Conservation (phyloP, 768 basidiomycete genomes). For the Lactifluus piperatus region DNA sequence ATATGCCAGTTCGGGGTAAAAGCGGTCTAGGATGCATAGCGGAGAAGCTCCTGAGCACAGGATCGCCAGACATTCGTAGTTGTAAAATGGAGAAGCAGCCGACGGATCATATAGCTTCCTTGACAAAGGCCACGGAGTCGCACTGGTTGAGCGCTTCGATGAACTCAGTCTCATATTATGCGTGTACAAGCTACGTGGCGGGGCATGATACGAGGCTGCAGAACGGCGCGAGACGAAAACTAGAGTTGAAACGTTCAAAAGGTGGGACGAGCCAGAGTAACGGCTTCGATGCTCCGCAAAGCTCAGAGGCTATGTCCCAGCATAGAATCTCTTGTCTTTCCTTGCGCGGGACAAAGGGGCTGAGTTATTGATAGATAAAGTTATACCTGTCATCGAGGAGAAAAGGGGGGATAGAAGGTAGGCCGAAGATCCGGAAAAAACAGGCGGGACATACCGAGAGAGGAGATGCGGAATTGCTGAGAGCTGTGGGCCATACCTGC, state of each 20-base stretch:
- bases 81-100: neutral
- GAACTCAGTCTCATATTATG: conserved; percentile 4
- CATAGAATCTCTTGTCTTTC: neutral
- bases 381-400: conserved; percentile 29
- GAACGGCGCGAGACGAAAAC: neutral
- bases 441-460: conserved; percentile 48
- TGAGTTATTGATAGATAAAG: conserved; percentile 20
- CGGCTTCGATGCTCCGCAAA: neutral
- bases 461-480: conserved; percentile 90
- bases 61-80: neutral
- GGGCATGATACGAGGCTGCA: neutral
- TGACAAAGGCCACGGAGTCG: neutral
- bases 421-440: neutral
- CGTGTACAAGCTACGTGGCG: conserved; percentile 1
- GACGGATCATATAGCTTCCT: neutral
- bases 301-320: neutral
- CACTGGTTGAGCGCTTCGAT: neutral
- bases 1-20: neutral
- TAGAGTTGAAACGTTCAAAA: neutral
- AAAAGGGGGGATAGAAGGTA: neutral
- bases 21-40: neutral
- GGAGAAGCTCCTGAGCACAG: neutral
- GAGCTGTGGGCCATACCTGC: conserved; percentile 83
- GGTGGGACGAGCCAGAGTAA: neutral
- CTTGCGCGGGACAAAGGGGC: neutral